phyloP scores from a whole-genome alignment of 805 yeast species.

The Priceomyces castillae region DNA sequence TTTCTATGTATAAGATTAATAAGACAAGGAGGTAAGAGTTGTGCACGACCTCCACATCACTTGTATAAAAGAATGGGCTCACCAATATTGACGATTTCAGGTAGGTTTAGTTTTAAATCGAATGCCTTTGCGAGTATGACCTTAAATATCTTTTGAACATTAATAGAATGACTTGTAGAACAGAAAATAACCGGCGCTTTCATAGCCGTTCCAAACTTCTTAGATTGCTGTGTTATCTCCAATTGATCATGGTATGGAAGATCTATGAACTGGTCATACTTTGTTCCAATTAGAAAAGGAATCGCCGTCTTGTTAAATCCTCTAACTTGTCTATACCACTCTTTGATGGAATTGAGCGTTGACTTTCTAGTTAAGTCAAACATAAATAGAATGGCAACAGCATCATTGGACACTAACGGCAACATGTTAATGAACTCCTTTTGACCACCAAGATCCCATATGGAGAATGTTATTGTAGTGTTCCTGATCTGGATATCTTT shows the following conservation, averaged over 20 bases:
- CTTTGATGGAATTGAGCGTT: conserved; percentile 82
- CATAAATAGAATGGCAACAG: conserved; percentile 86
- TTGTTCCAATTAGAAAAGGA: conserved; percentile 89
- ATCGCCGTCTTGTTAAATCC: conserved; percentile 89
- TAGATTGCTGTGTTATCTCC: conserved; percentile 78
- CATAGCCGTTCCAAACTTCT: conserved; percentile 86
- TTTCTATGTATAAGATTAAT: conserved; percentile 4
- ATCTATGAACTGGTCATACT: conserved; percentile 83
- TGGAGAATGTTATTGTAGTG: conserved; percentile 84
- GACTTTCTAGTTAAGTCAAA: conserved; percentile 84
- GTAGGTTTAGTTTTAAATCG: conserved; percentile 76
- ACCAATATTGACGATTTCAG: conserved; percentile 82
- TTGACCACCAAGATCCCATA: conserved; percentile 97
- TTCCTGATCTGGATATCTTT: conserved; percentile 78
- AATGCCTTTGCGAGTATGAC: conserved; percentile 87
- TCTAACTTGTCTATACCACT: conserved; percentile 91
- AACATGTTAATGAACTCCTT: conserved; percentile 93
- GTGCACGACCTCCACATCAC: conserved; percentile 8
- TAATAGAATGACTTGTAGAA: conserved; percentile 88
- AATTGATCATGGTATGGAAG: conserved; percentile 76
- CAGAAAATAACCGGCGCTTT: conserved; percentile 81
- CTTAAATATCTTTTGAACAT: conserved; percentile 91
- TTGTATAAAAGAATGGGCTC: conserved; percentile 83
- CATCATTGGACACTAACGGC: conserved; percentile 87
- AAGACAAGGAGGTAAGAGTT: background rate